These are phyloP conservation scores for Lolium rigidum DNA, from an alignment of 176 grass and related monocot genomes.

Conservation along the genomic window DNA sequence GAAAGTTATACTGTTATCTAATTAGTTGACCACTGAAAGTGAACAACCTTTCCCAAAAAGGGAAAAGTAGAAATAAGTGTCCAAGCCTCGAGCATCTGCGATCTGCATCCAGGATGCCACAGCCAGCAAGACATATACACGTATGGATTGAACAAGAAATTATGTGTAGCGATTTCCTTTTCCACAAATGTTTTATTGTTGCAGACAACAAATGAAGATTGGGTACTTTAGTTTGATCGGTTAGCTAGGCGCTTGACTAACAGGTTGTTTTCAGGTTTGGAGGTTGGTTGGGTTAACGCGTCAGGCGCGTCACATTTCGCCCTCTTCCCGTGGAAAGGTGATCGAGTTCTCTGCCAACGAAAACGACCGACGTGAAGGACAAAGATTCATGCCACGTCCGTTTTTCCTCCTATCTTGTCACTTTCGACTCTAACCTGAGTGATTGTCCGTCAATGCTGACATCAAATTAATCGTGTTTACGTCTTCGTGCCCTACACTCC, in stretches of 20 bases:
- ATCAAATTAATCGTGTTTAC: not conserved
- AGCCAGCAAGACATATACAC: too few relatives aligned
- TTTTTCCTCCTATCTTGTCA: too few relatives aligned
- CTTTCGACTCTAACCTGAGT: not conserved
- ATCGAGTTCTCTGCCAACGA: not conserved
- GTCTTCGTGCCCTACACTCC: too few relatives aligned
- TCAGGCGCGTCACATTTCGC: constrained; percentile 3
- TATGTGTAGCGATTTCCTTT: too few relatives aligned
- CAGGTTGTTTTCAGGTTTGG: not conserved
- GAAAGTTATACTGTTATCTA: too few relatives aligned
- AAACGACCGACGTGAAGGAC: not conserved
- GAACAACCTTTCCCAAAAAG: too few relatives aligned
- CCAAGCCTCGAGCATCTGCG: too few relatives aligned
- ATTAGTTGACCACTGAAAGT: too few relatives aligned
- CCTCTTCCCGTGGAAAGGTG: not conserved
- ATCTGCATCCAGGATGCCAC: too few relatives aligned
- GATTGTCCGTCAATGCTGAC: not conserved
- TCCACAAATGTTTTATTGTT: not conserved
- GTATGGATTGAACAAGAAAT: too few relatives aligned
- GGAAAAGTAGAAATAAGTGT: too few relatives aligned
- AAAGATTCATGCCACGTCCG: not conserved
- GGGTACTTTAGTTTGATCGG: not conserved
- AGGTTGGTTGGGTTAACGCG: constrained; percentile 27
- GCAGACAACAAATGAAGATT: not conserved
- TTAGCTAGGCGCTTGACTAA: not conserved